phyloP scores from a whole-genome alignment of 768 basidiomycete species.

The Lactarius evosmus region DNA sequence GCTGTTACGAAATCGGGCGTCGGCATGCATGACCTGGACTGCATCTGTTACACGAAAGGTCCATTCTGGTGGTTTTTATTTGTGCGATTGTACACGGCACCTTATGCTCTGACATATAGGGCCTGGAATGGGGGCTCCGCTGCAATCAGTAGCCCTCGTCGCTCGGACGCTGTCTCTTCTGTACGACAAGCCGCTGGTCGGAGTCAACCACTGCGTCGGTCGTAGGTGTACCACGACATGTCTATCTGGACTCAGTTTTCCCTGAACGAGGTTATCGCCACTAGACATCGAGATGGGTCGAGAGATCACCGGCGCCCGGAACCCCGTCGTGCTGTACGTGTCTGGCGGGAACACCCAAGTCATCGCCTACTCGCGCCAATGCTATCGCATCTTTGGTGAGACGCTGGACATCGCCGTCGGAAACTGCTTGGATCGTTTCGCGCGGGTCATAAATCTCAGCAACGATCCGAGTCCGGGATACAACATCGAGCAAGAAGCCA shows the following conservation, averaged over 20 bases:
- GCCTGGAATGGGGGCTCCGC: conserved; percentile 98
- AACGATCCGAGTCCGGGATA: conserved; percentile 97
- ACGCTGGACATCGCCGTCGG: conserved; percentile 99
- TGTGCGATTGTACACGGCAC: neutral
- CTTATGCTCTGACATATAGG: conserved; percentile 52
- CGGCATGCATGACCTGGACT: conserved; percentile 77
- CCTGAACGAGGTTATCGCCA: neutral
- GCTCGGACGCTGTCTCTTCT: conserved; percentile 87
- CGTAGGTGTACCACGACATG: conserved; percentile 52
- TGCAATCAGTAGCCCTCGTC: conserved; percentile 92
- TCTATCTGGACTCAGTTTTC: neutral
- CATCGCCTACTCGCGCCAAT: conserved; percentile 95
- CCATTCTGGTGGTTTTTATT: conserved; percentile 9
- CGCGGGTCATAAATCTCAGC: conserved; percentile 86
- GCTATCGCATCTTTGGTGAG: conserved; percentile 98
- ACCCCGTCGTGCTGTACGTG: conserved; percentile 96
- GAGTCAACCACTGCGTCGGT: conserved; percentile 99
- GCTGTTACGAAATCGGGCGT: conserved; percentile 66
- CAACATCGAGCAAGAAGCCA: conserved; percentile 96
- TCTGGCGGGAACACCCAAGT: conserved; percentile 99
- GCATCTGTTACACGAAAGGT: conserved; percentile 98
- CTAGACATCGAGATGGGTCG: conserved; percentile 99
- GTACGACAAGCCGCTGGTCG: conserved; percentile 87
- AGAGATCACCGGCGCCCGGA: conserved; percentile 88
- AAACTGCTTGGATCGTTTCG: conserved; percentile 97